A percentile compares a stretch with the other conserved stretches of the same genome.
phyloP scores from a whole-genome alignment of 2,329 filamentous ascomycete species.

The Cordyceps javanica region DNA sequence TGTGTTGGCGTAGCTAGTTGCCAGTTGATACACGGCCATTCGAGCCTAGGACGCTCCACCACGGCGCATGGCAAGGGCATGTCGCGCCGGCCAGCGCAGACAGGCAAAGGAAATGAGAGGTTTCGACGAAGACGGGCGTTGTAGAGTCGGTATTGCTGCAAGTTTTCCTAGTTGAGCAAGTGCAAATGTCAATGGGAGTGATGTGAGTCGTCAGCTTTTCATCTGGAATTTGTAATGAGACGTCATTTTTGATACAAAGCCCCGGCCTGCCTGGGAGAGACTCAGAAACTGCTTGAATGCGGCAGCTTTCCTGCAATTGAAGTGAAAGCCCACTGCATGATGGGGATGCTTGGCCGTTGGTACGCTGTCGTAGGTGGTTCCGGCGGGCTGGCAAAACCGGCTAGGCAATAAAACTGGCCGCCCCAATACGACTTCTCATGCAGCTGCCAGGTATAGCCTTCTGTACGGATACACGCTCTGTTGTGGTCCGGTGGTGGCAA shows the following conservation, averaged over 20 bases:
- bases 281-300: background rate
- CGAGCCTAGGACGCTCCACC: constrained; percentile 59
- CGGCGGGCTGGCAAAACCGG: background rate
- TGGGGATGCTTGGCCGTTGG: constrained; percentile 4
- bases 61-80: constrained; percentile 37
- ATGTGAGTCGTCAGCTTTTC: background rate
- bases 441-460: background rate
- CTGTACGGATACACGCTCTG: background rate
- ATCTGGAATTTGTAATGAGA: background rate
- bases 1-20: constrained; percentile 84
- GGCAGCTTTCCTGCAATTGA: background rate
- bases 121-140: background rate
- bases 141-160: background rate
- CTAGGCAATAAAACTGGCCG: constrained; percentile 1
- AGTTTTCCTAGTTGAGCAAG: background rate
- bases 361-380: constrained; percentile 1
- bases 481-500: constrained; percentile 7
- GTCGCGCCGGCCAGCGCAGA: constrained; percentile 11
- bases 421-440: background rate
- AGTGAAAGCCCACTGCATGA: constrained; percentile 14
- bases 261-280: background rate
- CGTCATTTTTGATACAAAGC: background rate
- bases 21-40: constrained; percentile 68
- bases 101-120: background rate
- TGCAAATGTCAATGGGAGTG: background rate